Evolutionary conservation across 148 eudicot genomes (phyloP), one percentile per base, ranked within the genome.

Genomic region (Agrostemma githago): DNA sequence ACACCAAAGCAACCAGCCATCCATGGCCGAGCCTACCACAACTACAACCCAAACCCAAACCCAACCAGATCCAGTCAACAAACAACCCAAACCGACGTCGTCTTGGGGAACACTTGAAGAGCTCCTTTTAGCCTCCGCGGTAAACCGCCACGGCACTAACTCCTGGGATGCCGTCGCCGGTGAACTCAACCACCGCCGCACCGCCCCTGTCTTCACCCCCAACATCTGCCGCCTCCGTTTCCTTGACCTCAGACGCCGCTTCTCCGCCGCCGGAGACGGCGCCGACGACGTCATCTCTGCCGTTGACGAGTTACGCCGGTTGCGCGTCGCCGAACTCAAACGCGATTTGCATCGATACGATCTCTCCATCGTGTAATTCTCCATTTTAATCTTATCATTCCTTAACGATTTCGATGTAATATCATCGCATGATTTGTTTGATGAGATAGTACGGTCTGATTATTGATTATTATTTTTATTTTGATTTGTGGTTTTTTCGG

Each of bases 41-140:
- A 44, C 57, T 3, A 44, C 56, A 46, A 68, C 16, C 19, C 3
- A 8, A 70, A 20, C 72, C 60, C 2, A 0, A 46, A 19, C 73
- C 39, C 6, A 62, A 11, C 20, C 64, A 62, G 12, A 51, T 54
- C 64, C 20, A 66, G 34, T 44, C 9, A 71, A 2, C 11, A 26
- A 16, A 51, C 70, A 44, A 44, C 58, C 15, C 48, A 73, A 57
- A 58, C 67, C 26, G 0, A 42, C 4, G 8, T 6, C 72, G 40
- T 0, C 82, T 42, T 88, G 92, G 95, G 90, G 89, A 3, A 90
- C 92, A 56, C 81, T 84, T 56, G 88, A 90, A 74, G 95, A 88
- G 71, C 87, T 90, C 39, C 67, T 90, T 12, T 81, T 90, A 20
- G 85, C 90, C 3, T 86, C 78, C 81, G 92, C 95, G 69, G 89